Conservation (phyloP, 495 filamentous ascomycete genomes). For the Xylaria palmicola region DNA sequence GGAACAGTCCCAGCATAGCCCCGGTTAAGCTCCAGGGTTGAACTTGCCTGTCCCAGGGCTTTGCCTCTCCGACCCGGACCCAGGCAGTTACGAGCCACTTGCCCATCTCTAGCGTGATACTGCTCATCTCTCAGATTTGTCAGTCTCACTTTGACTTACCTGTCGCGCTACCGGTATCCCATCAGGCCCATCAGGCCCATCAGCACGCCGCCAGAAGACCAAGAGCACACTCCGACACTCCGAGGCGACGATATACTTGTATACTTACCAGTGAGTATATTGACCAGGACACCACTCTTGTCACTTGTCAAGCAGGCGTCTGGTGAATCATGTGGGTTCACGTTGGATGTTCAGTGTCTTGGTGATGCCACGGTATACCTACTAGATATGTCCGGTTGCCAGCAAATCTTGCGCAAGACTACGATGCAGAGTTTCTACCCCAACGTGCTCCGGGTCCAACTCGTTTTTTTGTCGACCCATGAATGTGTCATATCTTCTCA, state of each 20-base stretch:
- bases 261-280: no score
- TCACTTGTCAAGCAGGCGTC: no score
- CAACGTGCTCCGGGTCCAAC: no score
- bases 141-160: background rate
- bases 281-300: no score
- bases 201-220: background rate
- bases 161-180: no score
- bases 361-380: background rate
- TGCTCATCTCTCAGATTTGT: constrained; percentile 4
- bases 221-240: background rate
- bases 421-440: constrained; percentile 2
- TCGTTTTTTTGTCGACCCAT: background rate
- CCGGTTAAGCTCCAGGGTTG: background rate
- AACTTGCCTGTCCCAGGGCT: no score
- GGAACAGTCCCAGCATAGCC: background rate
- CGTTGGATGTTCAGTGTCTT: constrained; percentile 3
- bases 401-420: background rate
- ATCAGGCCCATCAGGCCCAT: no score
- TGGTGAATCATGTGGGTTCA: background rate
- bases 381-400: constrained; percentile 3
- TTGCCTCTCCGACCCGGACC: no score
- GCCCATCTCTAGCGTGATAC: no score
- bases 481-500: background rate
- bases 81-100: no score
- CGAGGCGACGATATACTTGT: no score